A percentile compares a stretch with the other conserved stretches of the same genome.
Conservation (phyloP, 495 filamentous ascomycete genomes). For the Cairneyella variabilis region DNA sequence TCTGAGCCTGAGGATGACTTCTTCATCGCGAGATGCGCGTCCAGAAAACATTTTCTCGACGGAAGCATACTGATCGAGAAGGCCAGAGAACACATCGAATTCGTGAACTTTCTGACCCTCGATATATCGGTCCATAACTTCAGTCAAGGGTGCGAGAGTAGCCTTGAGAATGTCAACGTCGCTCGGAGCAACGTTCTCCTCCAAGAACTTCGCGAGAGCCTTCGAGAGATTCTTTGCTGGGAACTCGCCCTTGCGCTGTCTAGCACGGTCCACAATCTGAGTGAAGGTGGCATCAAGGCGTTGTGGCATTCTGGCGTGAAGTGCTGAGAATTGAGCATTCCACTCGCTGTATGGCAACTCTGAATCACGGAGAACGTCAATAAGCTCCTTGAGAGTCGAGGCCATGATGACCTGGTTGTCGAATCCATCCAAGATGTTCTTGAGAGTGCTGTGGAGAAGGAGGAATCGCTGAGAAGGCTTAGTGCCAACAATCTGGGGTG, state of each 20-base stretch:
- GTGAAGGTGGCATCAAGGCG: slow-evolving; percentile 80
- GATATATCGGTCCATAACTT: slow-evolving; percentile 76
- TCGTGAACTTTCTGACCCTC: slow-evolving; percentile 92
- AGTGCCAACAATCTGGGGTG: slow-evolving; percentile 79
- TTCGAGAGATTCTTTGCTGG: slow-evolving; percentile 85
- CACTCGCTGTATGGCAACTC: slow-evolving; percentile 96
- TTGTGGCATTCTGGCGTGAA: slow-evolving; percentile 93
- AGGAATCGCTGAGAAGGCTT: slow-evolving; percentile 90
- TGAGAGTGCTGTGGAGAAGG: slow-evolving; percentile 69
- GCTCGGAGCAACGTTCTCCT: slow-evolving; percentile 70
- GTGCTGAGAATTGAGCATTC: slow-evolving; percentile 88
- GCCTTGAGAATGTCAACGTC: slow-evolving; percentile 67
- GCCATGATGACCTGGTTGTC: slow-evolving; percentile 98
- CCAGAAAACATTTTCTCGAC: slow-evolving; percentile 86
- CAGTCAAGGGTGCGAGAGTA: slow-evolving; percentile 70
- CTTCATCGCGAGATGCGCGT: slow-evolving; percentile 82
- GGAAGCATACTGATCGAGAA: slow-evolving; percentile 75
- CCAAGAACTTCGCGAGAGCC: slow-evolving; percentile 80
- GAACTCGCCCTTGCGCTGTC: slow-evolving; percentile 76
- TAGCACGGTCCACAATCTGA: slow-evolving; percentile 79
- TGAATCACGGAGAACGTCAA: slow-evolving; percentile 82
- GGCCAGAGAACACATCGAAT: slow-evolving; percentile 71
- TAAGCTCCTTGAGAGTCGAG: slow-evolving; percentile 79
- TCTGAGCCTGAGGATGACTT: slow-evolving; percentile 88
- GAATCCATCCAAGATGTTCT: slow-evolving; percentile 88